Conservation (phyloP, 1,139 yeast genomes). For the Geotrichum macrosporum region DNA sequence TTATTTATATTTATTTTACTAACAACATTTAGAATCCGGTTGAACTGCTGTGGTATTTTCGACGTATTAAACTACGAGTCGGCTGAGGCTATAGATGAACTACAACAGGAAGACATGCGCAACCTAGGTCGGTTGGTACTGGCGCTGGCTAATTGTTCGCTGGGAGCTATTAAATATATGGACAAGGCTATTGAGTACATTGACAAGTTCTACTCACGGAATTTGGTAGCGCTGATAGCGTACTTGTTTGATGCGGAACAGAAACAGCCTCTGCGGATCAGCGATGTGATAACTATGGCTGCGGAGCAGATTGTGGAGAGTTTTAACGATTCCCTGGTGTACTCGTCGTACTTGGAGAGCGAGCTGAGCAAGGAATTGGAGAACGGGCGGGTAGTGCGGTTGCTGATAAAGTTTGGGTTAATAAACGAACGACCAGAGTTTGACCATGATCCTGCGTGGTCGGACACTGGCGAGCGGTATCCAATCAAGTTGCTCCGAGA, state of each 20-base stretch:
- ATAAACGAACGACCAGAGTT: constrained; percentile 72
- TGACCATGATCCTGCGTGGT: constrained; percentile 56
- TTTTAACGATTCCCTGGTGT: constrained; percentile 53
- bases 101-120: constrained; percentile 52
- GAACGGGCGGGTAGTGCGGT: constrained; percentile 79
- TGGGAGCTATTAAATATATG: constrained; percentile 28
- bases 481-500: constrained; percentile 76
- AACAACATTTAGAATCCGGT: constrained; percentile 41
- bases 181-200: constrained; percentile 26
- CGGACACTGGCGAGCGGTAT: constrained; percentile 71
- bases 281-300: constrained; percentile 24
- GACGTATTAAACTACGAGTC: constrained; percentile 55
- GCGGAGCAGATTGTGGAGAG: constrained; percentile 25
- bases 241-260: constrained; percentile 17
- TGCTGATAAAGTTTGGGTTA: constrained; percentile 75
- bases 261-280: not conserved
- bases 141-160: constrained; percentile 46
- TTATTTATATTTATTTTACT: not conserved
- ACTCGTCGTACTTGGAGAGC: constrained; percentile 62
- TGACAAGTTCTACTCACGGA: constrained; percentile 23
- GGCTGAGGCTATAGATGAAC: constrained; percentile 35
- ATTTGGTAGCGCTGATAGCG: constrained; percentile 25
- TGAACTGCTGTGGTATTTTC: constrained; percentile 66
- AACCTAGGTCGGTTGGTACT: constrained; percentile 56
- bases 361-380: constrained; percentile 72